phyloP scores from a whole-genome alignment of 352 stramenopile genomes.

The Stephanocyclus meneghinianus region DNA sequence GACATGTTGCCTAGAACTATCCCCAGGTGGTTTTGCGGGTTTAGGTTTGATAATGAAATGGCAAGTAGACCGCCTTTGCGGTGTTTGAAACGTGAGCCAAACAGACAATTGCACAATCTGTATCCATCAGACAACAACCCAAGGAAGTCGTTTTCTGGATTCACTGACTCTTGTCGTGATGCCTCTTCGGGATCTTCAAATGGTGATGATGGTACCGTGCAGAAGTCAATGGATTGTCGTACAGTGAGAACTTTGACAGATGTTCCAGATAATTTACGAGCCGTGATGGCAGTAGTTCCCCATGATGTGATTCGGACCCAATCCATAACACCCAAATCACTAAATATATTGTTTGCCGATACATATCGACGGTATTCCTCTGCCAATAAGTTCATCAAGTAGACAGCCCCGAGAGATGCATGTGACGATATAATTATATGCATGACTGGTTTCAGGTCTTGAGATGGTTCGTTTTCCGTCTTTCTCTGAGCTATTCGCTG shows the following conservation, averaged over 20 bases:
- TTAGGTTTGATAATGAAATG: slow-evolving; percentile 70
- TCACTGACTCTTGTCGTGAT: background rate
- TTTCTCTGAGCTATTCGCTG: background rate
- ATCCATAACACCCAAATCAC: background rate
- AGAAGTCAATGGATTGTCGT: slow-evolving; percentile 58
- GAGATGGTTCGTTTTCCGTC: background rate
- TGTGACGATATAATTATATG: slow-evolving; percentile 73
- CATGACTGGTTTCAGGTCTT: slow-evolving; percentile 16
- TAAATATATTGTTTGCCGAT: background rate
- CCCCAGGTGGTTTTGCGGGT: slow-evolving; percentile 68
- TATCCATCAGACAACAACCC: slow-evolving; percentile 28
- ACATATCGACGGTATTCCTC: slow-evolving; percentile 29
- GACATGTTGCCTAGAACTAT: slow-evolving; percentile 73
- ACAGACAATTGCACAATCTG: slow-evolving; percentile 47
- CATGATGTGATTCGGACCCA: slow-evolving; percentile 56
- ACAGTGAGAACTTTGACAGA: slow-evolving; percentile 60
- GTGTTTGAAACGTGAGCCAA: slow-evolving; percentile 50
- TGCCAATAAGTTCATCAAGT: slow-evolving; percentile 49
- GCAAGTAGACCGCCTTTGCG: slow-evolving; percentile 61
- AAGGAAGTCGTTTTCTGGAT: slow-evolving; percentile 1
- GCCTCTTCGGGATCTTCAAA: background rate
- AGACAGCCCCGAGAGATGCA: slow-evolving; percentile 60
- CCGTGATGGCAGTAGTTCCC: slow-evolving; percentile 70
- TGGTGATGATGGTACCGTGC: slow-evolving; percentile 51
- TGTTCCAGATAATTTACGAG: slow-evolving; percentile 43